Conservation (phyloP, 1,139 yeast species). For the Lodderomyces metapsilosis region DNA sequence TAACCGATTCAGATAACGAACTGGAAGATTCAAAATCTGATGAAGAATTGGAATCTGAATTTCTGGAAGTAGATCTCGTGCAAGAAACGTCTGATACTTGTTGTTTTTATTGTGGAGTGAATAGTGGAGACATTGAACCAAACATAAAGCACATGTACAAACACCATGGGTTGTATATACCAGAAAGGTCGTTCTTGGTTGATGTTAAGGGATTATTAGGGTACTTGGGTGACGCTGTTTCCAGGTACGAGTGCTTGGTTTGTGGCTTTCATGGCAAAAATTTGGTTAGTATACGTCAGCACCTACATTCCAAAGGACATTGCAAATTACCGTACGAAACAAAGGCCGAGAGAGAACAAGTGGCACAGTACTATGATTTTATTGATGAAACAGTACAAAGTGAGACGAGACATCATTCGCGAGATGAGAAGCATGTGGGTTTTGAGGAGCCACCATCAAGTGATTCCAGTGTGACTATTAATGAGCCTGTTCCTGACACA, state of each 20-base stretch:
- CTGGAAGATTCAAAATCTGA: conserved; percentile 29
- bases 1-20: conserved; percentile 28
- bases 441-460: conserved; percentile 9
- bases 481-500: neutral
- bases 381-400: conserved; percentile 13
- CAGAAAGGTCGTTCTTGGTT: conserved; percentile 41
- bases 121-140: conserved; percentile 37
- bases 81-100: conserved; percentile 28
- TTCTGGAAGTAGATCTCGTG: conserved; percentile 7
- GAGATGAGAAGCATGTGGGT: conserved; percentile 12
- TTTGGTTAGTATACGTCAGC: conserved; percentile 52
- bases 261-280: conserved; percentile 55
- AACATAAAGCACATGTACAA: conserved; percentile 50
- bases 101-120: conserved; percentile 43
- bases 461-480: neutral
- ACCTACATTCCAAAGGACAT: conserved; percentile 51
- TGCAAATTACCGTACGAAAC: conserved; percentile 55
- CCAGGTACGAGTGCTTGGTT: conserved; percentile 47
- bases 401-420: conserved; percentile 6
- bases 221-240: conserved; percentile 42
- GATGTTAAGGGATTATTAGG: conserved; percentile 46
- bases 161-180: conserved; percentile 51
- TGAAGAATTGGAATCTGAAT: conserved; percentile 23
- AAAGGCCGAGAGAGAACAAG: conserved; percentile 37
- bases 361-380: conserved; percentile 47